A percentile compares a stretch with the other conserved stretches of the same genome.
These are phyloP conservation scores for Geranium brycei DNA, from an alignment of 345 rosid genomes.

Conservation along the genomic window DNA sequence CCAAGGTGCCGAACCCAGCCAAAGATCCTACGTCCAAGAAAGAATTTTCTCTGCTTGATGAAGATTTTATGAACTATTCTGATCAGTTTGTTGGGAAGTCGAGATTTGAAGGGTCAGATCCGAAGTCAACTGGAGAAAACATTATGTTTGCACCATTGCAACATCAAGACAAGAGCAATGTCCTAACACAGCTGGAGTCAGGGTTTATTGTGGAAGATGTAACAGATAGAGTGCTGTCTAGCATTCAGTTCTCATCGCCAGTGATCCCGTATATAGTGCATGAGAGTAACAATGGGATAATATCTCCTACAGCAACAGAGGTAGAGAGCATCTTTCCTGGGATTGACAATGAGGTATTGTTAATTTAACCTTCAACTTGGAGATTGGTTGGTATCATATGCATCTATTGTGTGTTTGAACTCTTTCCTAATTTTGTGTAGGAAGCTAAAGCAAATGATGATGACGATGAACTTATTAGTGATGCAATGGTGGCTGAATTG, in stretches of 20 bases:
- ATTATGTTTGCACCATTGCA: not conserved
- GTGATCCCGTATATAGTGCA: constrained; percentile 32
- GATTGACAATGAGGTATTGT: constrained; percentile 38
- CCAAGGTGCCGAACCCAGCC: constrained; percentile 7
- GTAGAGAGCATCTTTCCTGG: constrained; percentile 21
- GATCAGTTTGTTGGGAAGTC: constrained; percentile 16
- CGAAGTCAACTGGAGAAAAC: not conserved
- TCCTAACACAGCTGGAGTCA: constrained; percentile 17
- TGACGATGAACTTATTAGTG: constrained; percentile 33
- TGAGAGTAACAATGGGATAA: constrained; percentile 22
- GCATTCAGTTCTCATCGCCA: constrained; percentile 23
- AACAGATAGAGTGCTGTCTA: constrained; percentile 26
- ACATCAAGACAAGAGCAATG: constrained; percentile 7
- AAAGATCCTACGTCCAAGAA: constrained; percentile 8
- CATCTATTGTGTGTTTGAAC: constrained; percentile 3
- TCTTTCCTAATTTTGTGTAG: constrained; percentile 17
- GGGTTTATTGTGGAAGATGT: constrained; percentile 57
- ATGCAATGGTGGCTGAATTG: constrained; percentile 57
- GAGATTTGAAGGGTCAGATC: constrained; percentile 11
- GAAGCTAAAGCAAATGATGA: constrained; percentile 24
- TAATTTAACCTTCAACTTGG: constrained; percentile 1
- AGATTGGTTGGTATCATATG: not conserved
- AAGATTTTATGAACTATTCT: constrained; percentile 10
- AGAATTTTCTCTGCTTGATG: constrained; percentile 16
- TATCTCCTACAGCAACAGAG: constrained; percentile 20